Base-by-base conservation (phyloP, 768 basidiomycete species). In the Hydnum rufescens region DNA sequence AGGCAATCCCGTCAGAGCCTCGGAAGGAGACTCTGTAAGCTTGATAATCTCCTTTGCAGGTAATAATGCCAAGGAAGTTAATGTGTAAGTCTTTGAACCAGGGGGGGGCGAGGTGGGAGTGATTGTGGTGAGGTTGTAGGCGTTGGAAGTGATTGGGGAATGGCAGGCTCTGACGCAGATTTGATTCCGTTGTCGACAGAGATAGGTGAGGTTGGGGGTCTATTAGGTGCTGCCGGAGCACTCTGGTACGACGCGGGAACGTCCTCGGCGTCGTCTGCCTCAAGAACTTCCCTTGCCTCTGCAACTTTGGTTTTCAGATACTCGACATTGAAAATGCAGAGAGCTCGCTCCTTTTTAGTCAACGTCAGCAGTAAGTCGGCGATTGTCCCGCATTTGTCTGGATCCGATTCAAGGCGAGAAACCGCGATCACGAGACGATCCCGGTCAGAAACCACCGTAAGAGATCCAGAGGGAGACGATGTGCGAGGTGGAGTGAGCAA, bases 271-370 rank as follows among this genome's bases (percentile, higher is more conserved):
- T 79, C 80, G 4, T 77, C 76, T 55, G 59, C 57, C n/a, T 87
- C 83, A 54, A 93, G 64, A 22, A 93, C 81, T 59, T 74, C 68
- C 67, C 80, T 83, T 16, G 89, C 89, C 58, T 89, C 87, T 1
- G 73, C 73, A 19, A 92, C 68, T 67, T 92, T 92, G 22, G 68
- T 70, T 49, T 77, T 72, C 25, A 92, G 70, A 28, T 86, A 73
- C 58, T 90, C 86, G 8, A 71, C 70, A 57, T 88, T 92, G 71
- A 93, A 93, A 36, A 92, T 68, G 65, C 88, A 90, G 76, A 92
- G 74, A 0, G 86, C 87, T 13, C 88, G 76, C 57, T 93, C 89
- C 55, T 82, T 76, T 65, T 89, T 92, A 1, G 83, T 79, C 18
- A 93, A 71, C 58, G 78, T 80, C 80, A 89, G 83, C 32, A 92